A percentile compares a stretch with the other conserved stretches of the same genome.
Conservation (phyloP, 73 alveolate genomes). For the Tetrahymena thermophila region DNA sequence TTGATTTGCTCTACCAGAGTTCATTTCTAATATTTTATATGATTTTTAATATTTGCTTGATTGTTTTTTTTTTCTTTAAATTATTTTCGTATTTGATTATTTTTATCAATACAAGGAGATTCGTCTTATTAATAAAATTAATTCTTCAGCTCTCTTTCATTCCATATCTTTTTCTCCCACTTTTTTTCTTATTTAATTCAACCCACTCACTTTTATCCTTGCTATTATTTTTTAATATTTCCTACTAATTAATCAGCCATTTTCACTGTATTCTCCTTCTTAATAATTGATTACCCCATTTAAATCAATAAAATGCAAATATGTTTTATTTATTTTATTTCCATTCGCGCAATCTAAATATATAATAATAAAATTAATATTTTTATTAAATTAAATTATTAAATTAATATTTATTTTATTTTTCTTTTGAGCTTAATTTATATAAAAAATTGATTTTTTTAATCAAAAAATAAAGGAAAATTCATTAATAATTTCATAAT, state of each 20-base stretch:
- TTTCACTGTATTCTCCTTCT: background rate
- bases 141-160: background rate
- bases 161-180: conserved; percentile 2
- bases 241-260: background rate
- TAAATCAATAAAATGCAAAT: background rate
- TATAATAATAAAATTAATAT: no score
- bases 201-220: conserved; percentile 3
- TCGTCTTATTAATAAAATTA: background rate
- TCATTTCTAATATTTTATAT: background rate
- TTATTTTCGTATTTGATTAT: background rate
- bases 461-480: no score
- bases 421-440: background rate
- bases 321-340: no score
- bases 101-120: background rate
- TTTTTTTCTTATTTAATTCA: background rate
- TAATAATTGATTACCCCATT: background rate
- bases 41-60: background rate
- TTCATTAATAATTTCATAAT: no score
- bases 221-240: background rate
- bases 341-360: background rate
- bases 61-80: background rate
- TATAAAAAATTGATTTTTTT: no score
- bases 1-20: background rate
- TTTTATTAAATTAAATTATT: no score
- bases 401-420: no score